phyloP scores from a whole-genome alignment of 2,329 filamentous ascomycete species.

The Phialophora tarda region DNA sequence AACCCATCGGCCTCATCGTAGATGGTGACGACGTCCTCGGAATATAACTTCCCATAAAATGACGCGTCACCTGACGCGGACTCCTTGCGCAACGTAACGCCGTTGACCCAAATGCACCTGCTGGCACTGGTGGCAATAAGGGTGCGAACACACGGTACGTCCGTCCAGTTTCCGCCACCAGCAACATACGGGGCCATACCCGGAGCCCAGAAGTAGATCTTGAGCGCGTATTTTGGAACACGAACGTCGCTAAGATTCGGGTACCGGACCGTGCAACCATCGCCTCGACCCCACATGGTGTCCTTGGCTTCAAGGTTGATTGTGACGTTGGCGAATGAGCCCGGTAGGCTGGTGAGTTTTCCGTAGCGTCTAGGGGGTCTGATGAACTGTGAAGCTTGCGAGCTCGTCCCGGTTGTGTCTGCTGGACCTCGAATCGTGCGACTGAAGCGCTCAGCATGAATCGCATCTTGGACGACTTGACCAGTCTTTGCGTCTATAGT shows the following conservation, averaged over 20 bases:
- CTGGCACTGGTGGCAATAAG: constrained; percentile 82
- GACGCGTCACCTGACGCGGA: constrained; percentile 58
- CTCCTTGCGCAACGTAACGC: constrained; percentile 64
- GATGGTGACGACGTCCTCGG: constrained; percentile 77
- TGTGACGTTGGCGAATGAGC: constrained; percentile 68
- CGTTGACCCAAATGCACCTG: constrained; percentile 77
- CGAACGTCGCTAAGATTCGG: constrained; percentile 67
- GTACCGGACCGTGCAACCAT: constrained; percentile 71
- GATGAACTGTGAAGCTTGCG: constrained; percentile 39
- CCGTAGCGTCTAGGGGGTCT: constrained; percentile 60
- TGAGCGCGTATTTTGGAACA: constrained; percentile 81
- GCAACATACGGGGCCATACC: constrained; percentile 67
- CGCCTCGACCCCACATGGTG: constrained; percentile 77
- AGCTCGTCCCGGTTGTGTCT: constrained; percentile 25
- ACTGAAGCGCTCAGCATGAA: constrained; percentile 35
- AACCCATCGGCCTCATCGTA: constrained; percentile 60
- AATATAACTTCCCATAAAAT: constrained; percentile 71
- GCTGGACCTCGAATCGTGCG: constrained; percentile 20
- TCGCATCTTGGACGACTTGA: constrained; percentile 38
- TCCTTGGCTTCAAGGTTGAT: constrained; percentile 70
- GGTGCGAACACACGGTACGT: constrained; percentile 63
- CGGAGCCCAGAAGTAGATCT: constrained; percentile 74
- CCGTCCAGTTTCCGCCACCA: constrained; percentile 61
- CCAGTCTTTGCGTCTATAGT: constrained; percentile 54
- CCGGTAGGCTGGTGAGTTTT: constrained; percentile 67